Evolutionary conservation across 345 rosid species (phyloP).

Genomic region (Eutrema yunnanense): DNA sequence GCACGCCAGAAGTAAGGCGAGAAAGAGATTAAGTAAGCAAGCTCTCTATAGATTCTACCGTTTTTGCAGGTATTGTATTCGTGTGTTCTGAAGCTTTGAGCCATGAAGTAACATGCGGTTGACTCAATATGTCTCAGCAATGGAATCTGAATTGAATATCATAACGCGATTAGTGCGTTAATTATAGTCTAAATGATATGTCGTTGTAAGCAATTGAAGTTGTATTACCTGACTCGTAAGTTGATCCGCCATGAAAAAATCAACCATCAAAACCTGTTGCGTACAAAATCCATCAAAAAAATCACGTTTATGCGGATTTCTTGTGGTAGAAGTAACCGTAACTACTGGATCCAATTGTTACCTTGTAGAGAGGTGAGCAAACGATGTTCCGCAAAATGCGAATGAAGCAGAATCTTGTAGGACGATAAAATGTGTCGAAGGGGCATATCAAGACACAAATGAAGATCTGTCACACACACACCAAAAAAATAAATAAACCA

Average conservation of each 20-base stretch:
- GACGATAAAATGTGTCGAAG: slow-evolving; percentile 67
- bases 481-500: not conserved
- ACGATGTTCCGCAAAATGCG: slow-evolving; percentile 68
- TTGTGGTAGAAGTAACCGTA: slow-evolving; percentile 6
- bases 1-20: slow-evolving; percentile 94
- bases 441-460: slow-evolving; percentile 64
- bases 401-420: slow-evolving; percentile 83
- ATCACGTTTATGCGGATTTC: not conserved
- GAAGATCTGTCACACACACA: slow-evolving; percentile 38
- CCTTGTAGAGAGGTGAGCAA: slow-evolving; percentile 88
- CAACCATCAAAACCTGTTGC: slow-evolving; percentile 79
- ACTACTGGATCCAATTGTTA: not conserved
- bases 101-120: slow-evolving; percentile 80
- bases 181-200: not conserved
- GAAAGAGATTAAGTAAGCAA: slow-evolving; percentile 78
- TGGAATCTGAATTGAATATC: slow-evolving; percentile 48
- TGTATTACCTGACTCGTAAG: slow-evolving; percentile 84
- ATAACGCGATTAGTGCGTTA: not conserved
- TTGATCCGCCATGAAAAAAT: slow-evolving; percentile 98
- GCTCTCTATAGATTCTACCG: slow-evolving; percentile 62
- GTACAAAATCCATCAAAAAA: not conserved
- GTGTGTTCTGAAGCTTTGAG: slow-evolving; percentile 63
- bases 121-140: slow-evolving; percentile 77
- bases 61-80: slow-evolving; percentile 55
- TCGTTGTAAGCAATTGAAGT: not conserved